phyloP scores from a whole-genome alignment of 106 monocot genomes.

The Posidonia australis region DNA sequence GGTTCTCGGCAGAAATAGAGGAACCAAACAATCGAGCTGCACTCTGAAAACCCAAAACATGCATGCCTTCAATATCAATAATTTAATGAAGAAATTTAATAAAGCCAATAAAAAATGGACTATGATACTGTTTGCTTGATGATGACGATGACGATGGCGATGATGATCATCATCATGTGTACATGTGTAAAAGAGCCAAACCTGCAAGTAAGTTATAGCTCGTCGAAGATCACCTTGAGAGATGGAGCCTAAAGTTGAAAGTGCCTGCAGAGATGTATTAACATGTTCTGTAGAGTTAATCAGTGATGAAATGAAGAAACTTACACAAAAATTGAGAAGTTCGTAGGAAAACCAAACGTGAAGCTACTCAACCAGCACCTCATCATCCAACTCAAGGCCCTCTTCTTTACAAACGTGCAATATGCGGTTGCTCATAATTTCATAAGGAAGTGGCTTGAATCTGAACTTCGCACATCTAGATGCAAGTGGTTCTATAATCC shows the following conservation, averaged over 20 bases:
- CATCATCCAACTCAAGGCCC: conserved; percentile 57
- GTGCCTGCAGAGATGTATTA: conserved; percentile 35
- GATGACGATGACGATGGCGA: too few relatives aligned
- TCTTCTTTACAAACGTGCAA: conserved; percentile 83
- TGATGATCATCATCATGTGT: too few relatives aligned
- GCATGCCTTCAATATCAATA: not conserved
- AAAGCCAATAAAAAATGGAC: not conserved
- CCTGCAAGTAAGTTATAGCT: conserved; percentile 98
- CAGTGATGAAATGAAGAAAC: not conserved
- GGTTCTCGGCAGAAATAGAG: conserved; percentile 60
- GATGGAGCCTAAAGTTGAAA: conserved; percentile 74
- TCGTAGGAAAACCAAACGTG: not conserved
- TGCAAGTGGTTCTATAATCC: conserved; percentile 99
- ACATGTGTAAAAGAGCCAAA: too few relatives aligned
- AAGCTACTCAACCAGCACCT: conserved; percentile 27
- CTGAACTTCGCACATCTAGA: conserved; percentile 99
- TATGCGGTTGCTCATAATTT: conserved; percentile 74
- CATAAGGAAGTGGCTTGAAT: conserved; percentile 83
- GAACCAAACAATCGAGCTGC: conserved; percentile 91
- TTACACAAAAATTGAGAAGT: not conserved
- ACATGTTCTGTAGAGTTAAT: not conserved
- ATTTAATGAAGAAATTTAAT: not conserved
- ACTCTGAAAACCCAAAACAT: conserved; percentile 47
- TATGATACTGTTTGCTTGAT: too few relatives aligned
- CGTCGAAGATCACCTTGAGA: conserved; percentile 96